Evolutionary conservation across 2,329 filamentous ascomycete species (phyloP), one percentile per base, ranked within the genome.

Genomic region (Phialophora macrospora): DNA sequence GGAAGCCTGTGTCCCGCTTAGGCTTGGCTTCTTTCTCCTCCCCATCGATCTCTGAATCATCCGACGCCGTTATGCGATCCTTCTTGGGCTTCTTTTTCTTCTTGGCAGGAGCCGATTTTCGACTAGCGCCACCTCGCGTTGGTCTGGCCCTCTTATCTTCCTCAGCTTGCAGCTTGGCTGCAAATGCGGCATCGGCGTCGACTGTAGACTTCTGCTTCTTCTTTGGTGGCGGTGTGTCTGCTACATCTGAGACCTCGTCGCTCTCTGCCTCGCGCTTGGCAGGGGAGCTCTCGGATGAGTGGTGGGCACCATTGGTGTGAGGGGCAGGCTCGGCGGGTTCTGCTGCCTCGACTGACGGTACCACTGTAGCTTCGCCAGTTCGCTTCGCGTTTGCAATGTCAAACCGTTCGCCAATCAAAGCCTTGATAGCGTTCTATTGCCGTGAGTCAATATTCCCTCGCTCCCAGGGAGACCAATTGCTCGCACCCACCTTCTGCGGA

Each of bases 161-260:
- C 77, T 98, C 91, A 0, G 93, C 94, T 78, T 99, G 95, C 41
- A 99, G 83, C 76, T 90, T 87, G 17, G 93, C 93, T 0, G 95
- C 95, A 68, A 94, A 87, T 52, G 90, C 88, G 38, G 94, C 95
- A 78, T 99, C 95, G 34, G 91, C 89, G 70, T 96, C 92, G 71
- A 86, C 80, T 30, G 87, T 84, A 75, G 88, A 88, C 64, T 82
- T 78, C 72, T 83, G 85, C 71, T 79, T 80, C 77, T 90, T 90
- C 79, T 92, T 92, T 69, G 80, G 76, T 4, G 80, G 81, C 6
- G 78, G 76, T 58, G 73, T 74, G 63, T 74, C 76, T 44, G 73
- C 71, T 11, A 73, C 72, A 52, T 81, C 80, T 0, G 80, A 79
- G 6, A 73, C 71, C 46, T 75, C 75, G 28, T 80, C 79, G 55